These are phyloP conservation scores for Arabidopsis arenosa DNA, from an alignment of 345 rosid genomes.

Conservation along the genomic window DNA sequence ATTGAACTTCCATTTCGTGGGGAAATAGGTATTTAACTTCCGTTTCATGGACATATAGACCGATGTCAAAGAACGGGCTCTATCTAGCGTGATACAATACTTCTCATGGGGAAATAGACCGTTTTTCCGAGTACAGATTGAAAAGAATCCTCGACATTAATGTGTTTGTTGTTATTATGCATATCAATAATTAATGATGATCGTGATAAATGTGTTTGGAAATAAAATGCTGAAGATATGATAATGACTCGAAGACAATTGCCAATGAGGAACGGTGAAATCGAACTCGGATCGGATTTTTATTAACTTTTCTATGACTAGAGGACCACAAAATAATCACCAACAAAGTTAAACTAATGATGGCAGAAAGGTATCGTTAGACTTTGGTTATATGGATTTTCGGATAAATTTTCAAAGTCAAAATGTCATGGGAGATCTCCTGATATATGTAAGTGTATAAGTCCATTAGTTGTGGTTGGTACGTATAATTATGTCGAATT, in stretches of 20 bases:
- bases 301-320: background rate
- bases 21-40: too few species aligned
- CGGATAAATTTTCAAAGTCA: background rate
- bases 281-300: constrained; percentile 3
- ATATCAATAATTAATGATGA: background rate
- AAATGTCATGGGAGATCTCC: constrained; percentile 13
- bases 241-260: constrained; percentile 10
- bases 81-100: too few species aligned
- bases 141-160: background rate
- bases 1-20: too few species aligned
- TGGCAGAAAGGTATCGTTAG: background rate
- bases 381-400: constrained; percentile 12
- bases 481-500: background rate
- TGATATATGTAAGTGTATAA: background rate
- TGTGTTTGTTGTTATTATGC: constrained; percentile 13
- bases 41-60: too few species aligned
- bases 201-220: background rate
- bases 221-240: constrained; percentile 11
- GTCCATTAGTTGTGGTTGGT: constrained; percentile 22
- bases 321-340: constrained; percentile 20
- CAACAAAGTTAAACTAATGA: background rate
- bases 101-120: too few species aligned
- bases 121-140: too few species aligned
- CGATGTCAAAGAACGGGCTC: too few species aligned
- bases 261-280: constrained; percentile 4